Conservation (phyloP, 768 basidiomycete species). For the Phylloporus sp. region DNA sequence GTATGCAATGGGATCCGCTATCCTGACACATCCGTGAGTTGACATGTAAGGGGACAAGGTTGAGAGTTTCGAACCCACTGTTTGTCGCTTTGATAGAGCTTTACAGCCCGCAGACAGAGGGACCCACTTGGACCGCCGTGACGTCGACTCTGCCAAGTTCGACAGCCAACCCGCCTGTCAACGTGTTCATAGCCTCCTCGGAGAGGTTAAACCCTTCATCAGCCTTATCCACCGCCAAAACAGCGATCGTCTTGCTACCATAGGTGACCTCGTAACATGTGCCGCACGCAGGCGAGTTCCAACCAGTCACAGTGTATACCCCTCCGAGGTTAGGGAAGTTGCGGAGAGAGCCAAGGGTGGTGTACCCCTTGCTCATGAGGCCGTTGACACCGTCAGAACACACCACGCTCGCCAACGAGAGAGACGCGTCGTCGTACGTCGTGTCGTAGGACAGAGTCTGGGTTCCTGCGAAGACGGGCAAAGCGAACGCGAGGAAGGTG, state of each 20-base stretch:
- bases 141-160: slow-evolving; percentile 48
- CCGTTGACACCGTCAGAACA: slow-evolving; percentile 57
- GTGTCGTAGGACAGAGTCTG: slow-evolving; percentile 42
- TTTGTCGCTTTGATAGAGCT: not conserved
- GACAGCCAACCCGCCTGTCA: slow-evolving; percentile 46
- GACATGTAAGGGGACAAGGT: not conserved
- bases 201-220: slow-evolving; percentile 45
- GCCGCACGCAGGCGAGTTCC: slow-evolving; percentile 51
- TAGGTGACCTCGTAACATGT: slow-evolving; percentile 49
- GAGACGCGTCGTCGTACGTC: slow-evolving; percentile 46
- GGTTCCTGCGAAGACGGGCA: not conserved
- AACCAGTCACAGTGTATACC: slow-evolving; percentile 42
- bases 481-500: slow-evolving; percentile 5
- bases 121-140: slow-evolving; percentile 38
- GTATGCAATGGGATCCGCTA: not conserved
- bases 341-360: slow-evolving; percentile 49
- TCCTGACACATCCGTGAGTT: not conserved
- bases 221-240: slow-evolving; percentile 29
- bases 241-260: slow-evolving; percentile 8
- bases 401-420: slow-evolving; percentile 37
- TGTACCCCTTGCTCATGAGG: slow-evolving; percentile 41
- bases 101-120: slow-evolving; percentile 44
- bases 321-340: slow-evolving; percentile 60
- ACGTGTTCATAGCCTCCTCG: slow-evolving; percentile 47
- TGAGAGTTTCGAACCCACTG: slow-evolving; percentile 22